Conservation (phyloP, 768 basidiomycete genomes). For the Suillus hirtellus region DNA sequence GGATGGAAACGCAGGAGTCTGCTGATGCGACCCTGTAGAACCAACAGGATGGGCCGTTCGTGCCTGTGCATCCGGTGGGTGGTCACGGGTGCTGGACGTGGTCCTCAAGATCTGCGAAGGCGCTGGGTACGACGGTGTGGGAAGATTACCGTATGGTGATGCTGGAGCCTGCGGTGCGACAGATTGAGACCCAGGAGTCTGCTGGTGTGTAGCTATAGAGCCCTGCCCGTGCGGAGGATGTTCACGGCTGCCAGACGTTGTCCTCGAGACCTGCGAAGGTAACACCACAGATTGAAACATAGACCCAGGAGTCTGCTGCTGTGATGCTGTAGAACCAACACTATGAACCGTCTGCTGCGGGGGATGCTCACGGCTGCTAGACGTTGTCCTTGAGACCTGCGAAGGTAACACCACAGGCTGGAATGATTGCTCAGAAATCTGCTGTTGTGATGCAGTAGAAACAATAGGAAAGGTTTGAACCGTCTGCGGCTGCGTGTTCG, state of each 20-base stretch:
- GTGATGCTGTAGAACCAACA: slow-evolving; percentile 10
- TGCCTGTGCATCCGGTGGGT: slow-evolving; percentile 20
- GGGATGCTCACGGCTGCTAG: slow-evolving; percentile 25
- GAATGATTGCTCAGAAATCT: neutral
- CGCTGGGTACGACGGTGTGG: slow-evolving; percentile 28
- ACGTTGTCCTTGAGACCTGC: slow-evolving; percentile 23
- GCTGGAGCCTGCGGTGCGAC: neutral
- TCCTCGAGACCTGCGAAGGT: slow-evolving; percentile 20
- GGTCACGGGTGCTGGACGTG: slow-evolving; percentile 24
- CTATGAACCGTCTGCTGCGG: slow-evolving; percentile 11
- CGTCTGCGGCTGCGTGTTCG: slow-evolving; percentile 16
- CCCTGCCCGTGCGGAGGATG: slow-evolving; percentile 14
- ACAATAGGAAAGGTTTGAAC: slow-evolving; percentile 10
- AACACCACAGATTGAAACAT: neutral
- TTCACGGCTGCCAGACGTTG: slow-evolving; percentile 24
- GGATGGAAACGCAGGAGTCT: neutral
- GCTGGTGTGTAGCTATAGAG: slow-evolving; percentile 20
- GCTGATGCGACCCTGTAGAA: slow-evolving; percentile 20
- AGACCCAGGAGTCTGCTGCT: slow-evolving; percentile 16
- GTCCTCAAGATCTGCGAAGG: slow-evolving; percentile 25
- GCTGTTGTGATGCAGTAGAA: slow-evolving; percentile 19
- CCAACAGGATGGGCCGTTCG: slow-evolving; percentile 11
- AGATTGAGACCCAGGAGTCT: neutral
- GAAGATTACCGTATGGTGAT: slow-evolving; percentile 6
- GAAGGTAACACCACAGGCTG: slow-evolving; percentile 10